phyloP scores from a whole-genome alignment of 1,284 basidiomycete genomes.

The Vanrija humicola region DNA sequence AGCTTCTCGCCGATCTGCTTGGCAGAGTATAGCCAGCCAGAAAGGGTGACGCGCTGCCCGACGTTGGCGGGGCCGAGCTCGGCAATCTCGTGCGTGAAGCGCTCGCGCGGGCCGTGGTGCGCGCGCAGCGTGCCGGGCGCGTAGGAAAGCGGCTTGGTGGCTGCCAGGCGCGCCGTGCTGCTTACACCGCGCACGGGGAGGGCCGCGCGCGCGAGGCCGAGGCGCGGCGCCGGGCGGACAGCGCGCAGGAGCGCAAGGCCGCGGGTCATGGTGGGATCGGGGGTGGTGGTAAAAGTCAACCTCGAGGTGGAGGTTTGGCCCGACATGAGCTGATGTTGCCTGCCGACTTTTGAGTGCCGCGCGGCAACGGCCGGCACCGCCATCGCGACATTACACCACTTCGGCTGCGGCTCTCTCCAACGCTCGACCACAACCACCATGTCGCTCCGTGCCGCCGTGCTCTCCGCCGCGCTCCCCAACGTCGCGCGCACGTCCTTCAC shows the following conservation, averaged over 20 bases:
- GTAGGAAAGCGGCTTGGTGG: slow-evolving; percentile 8
- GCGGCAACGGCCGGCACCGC: not conserved
- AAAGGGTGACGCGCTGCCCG: slow-evolving; percentile 60
- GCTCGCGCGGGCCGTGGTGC: slow-evolving; percentile 17
- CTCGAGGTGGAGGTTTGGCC: not conserved
- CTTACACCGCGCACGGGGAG: not conserved
- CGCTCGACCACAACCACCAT: slow-evolving; percentile 12
- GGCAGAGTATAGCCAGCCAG: slow-evolving; percentile 75
- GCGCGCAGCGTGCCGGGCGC: slow-evolving; percentile 2
- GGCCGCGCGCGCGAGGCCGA: not conserved
- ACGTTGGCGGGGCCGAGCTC: slow-evolving; percentile 57
- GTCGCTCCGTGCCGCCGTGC: slow-evolving; percentile 35
- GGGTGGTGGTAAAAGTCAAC: not conserved
- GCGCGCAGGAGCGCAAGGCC: not conserved
- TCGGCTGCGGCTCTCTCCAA: not conserved
- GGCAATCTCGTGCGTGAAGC: slow-evolving; percentile 60
- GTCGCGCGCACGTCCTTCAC: slow-evolving; percentile 38
- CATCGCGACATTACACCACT: not conserved
- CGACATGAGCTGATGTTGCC: too few relatives aligned
- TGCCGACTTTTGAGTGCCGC: not conserved
- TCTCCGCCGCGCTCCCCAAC: slow-evolving; percentile 28
- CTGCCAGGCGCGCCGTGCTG: not conserved
- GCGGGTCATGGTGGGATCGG: slow-evolving; percentile 1
- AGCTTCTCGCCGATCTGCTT: slow-evolving; percentile 42
- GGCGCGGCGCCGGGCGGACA: not conserved